A percentile compares a stretch with the other conserved stretches of the same genome.
Conservation (phyloP, 176 grass and related monocot species). For the Triticum dicoccoides region DNA sequence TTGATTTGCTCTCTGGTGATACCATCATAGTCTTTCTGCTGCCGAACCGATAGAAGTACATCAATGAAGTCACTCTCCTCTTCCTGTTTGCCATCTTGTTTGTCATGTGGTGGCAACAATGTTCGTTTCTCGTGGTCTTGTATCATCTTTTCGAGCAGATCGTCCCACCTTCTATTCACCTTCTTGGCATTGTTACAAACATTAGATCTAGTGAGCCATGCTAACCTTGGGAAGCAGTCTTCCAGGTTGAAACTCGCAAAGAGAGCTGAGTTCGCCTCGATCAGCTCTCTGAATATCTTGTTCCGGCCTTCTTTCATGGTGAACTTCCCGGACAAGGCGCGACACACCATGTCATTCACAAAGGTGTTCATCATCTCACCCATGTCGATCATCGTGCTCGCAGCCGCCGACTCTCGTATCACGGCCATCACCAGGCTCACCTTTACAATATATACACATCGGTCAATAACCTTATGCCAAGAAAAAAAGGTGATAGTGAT, state of each 20-base stretch:
- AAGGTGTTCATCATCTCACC: background rate
- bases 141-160: background rate
- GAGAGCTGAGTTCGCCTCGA: background rate
- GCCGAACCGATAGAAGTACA: background rate
- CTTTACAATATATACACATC: background rate
- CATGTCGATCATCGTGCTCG: background rate
- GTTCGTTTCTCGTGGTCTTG: background rate
- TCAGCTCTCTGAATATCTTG: background rate
- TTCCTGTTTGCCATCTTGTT: background rate
- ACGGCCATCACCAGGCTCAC: background rate
- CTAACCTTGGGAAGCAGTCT: background rate
- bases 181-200: background rate
- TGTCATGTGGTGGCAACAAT: background rate
- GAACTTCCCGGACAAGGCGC: slow-evolving; percentile 19
- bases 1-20: slow-evolving; percentile 5
- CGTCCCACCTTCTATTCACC: background rate
- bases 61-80: background rate
- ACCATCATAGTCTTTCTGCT: background rate
- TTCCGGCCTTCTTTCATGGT: background rate
- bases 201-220: background rate
- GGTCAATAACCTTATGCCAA: too few relatives aligned
- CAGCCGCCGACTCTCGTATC: background rate
- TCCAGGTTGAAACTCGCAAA: background rate
- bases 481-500: background rate
- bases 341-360: slow-evolving; percentile 21